Conservation (phyloP, 306 rosid genomes). For the Acacia acuminata region DNA sequence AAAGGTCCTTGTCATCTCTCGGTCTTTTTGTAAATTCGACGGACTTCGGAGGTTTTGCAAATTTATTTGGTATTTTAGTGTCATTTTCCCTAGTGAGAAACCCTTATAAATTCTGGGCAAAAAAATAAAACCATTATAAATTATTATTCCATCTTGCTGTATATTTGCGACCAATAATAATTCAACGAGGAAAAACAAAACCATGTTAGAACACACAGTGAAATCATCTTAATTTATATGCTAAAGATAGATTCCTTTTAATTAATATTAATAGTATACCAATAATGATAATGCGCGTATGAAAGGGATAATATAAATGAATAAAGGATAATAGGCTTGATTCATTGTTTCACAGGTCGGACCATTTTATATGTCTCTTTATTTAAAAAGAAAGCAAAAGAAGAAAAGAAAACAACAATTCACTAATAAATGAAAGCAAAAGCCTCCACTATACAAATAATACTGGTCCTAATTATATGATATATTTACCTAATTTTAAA, state of each 20-base stretch:
- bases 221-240: not conserved
- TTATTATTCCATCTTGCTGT: too few relatives aligned
- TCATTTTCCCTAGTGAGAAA: too few relatives aligned
- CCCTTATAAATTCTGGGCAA: too few relatives aligned
- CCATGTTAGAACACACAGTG: constrained; percentile 2
- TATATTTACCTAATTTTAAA: too few relatives aligned
- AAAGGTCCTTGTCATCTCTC: too few relatives aligned
- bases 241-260: constrained; percentile 25
- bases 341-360: constrained; percentile 31
- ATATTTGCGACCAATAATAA: not conserved
- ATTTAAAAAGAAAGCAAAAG: not conserved
- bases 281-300: not conserved
- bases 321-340: constrained; percentile 10
- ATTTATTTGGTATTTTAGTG: too few relatives aligned
- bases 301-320: constrained; percentile 5
- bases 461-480: too few relatives aligned
- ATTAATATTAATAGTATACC: not conserved
- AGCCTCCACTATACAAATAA: not conserved
- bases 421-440: not conserved
- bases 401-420: not conserved
- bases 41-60: too few relatives aligned
- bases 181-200: not conserved
- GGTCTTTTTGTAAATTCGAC: too few relatives aligned
- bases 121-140: too few relatives aligned
- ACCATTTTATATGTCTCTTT: constrained; percentile 3